Evolutionary conservation across 352 stramenopile species (phyloP), one percentile per base, ranked within the genome.

Genomic region (Pythium monospermum): DNA sequence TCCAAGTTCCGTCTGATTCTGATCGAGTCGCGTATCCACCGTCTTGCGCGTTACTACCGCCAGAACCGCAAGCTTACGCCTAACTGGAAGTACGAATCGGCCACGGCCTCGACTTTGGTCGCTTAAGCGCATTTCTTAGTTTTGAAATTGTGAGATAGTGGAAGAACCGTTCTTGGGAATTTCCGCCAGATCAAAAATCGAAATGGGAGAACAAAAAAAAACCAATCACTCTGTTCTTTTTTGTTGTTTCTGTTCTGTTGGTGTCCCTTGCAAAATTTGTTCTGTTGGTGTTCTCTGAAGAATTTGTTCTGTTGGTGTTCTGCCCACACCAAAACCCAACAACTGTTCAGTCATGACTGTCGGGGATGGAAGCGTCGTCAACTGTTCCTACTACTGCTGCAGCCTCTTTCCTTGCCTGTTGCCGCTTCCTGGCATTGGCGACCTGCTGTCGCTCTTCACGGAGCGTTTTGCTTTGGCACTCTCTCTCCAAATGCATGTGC

Each of bases 1-100:
- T 98, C 96, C 70, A 99, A 99, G 90, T 99, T 99, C 90, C 93
- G 97, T 78, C 88, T 99, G 35, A 99, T 99, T 96, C 87, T 99
- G 36, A 98, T 99, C 68, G 97, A 99, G 87, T 98, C 86, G 69
- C 89, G 97, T 74, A 99, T 99, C 73, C 97, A 99, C 83, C 91
- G 96, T 61, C 80, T 96, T 56, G 95, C 97, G 57, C 94, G 93
- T 81, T 98, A 99, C 87, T 99, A 99, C 95, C 94, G 97, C 73
- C 94, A 95, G 71, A 99, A 97, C 76, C 90, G 96, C 72, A 99
- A 99, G 87, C 91, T 99, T 63, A 85, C 94, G 60, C 88, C 97
- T 38, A 99, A 98, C 89, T 99, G 96, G 96, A 99, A 98, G 85
- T 99, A 99, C 83, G 95, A 99, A 81, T 98, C 91, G 51, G 84